phyloP scores from a whole-genome alignment of 345 rosid genomes.

The Eucalyptus shirleyi region DNA sequence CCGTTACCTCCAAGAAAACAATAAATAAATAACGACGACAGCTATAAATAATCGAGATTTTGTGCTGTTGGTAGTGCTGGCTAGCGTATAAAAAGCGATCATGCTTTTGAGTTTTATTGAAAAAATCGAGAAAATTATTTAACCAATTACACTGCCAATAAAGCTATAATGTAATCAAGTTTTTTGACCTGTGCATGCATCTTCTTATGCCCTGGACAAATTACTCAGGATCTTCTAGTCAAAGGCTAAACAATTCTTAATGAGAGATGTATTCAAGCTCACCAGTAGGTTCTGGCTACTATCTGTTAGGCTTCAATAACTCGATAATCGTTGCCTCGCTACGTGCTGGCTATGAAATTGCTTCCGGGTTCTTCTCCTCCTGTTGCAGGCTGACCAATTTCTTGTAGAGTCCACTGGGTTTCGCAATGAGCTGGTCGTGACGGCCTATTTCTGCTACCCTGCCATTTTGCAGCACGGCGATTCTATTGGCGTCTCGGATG shows the following conservation, averaged over 20 bases:
- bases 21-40: not conserved
- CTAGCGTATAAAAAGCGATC: not conserved
- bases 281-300: not conserved
- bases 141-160: not conserved
- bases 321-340: not conserved
- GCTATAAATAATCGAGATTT: not conserved
- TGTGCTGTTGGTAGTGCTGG: not conserved
- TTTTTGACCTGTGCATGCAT: not conserved
- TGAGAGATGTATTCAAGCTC: not conserved
- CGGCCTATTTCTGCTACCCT: conserved; percentile 61
- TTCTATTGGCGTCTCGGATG: conserved; percentile 35
- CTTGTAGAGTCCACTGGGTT: conserved; percentile 37
- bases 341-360: not conserved
- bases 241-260: not conserved
- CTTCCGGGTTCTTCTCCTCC: conserved; percentile 6
- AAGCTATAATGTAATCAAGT: not conserved
- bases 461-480: conserved; percentile 59
- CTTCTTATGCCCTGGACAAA: not conserved
- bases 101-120: not conserved
- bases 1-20: not conserved
- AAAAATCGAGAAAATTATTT: not conserved
- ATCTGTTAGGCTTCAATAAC: not conserved
- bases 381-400: conserved; percentile 43
- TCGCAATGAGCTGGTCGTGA: conserved; percentile 48
- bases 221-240: not conserved